Percentiles rank a stretch among this genome's conserved stretches.
phyloP scores from a whole-genome alignment of 192 early-diverging fungal genomes.

The Coemansia sp. region DNA sequence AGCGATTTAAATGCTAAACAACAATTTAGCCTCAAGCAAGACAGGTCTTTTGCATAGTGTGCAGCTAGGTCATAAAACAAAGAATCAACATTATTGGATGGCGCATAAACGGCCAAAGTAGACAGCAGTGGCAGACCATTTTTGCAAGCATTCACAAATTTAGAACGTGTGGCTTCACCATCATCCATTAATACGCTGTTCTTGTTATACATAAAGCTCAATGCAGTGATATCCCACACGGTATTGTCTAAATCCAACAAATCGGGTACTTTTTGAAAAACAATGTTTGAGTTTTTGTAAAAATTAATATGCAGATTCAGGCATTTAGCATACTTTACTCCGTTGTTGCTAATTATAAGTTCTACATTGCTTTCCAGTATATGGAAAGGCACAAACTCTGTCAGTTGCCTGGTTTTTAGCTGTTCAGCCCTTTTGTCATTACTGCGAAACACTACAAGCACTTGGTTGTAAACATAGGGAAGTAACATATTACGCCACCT shows the following conservation, averaged over 20 bases:
- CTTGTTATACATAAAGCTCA: not conserved
- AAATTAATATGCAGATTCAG: not conserved
- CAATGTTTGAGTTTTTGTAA: not conserved
- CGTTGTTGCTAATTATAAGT: not conserved
- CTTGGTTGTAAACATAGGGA: constrained; percentile 1
- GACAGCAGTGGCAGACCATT: not conserved
- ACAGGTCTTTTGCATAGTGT: not conserved
- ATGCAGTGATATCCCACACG: not conserved
- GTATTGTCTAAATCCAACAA: not conserved
- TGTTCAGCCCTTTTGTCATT: not conserved
- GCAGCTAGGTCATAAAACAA: constrained; percentile 1
- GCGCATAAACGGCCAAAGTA: not conserved
- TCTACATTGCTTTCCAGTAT: not conserved
- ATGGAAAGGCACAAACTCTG: not conserved
- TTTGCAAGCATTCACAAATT: not conserved
- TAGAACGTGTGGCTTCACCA: not conserved
- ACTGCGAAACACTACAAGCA: not conserved
- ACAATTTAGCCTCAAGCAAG: not conserved
- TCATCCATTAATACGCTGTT: not conserved
- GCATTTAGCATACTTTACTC: not conserved
- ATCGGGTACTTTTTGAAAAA: not conserved
- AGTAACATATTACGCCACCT: not conserved
- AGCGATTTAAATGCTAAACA: not conserved
- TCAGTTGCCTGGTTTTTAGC: not conserved
- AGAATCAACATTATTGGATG: not conserved